Base-by-base conservation (phyloP, 78 protist genomes). In the Emiliania huxleyi region DNA sequence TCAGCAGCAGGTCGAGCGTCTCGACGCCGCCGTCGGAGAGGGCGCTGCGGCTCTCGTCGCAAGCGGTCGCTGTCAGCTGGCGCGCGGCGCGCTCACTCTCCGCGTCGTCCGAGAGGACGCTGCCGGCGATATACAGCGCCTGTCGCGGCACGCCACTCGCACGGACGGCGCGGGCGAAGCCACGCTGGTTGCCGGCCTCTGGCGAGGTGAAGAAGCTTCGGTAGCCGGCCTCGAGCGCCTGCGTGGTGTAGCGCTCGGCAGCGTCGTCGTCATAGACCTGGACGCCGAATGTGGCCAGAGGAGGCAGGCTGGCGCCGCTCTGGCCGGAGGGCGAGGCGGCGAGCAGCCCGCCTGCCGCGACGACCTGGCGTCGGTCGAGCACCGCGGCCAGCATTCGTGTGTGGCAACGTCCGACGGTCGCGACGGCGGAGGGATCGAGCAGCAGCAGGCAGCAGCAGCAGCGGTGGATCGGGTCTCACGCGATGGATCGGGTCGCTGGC, bases 121-220 rank as follows among this genome's bases (percentile, higher is more conserved):
- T 38, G 5, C 91, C 77, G 77, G 48, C 45, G 91, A 87, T 87
- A 79, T n/a, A 87, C 49, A 87, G 73, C 73, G 52, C 91, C 26
- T 42, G 22, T 25, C 91, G 91, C 4, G 91, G 91, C 35, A 87
- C 43, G 48, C 91, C 79, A 2, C 33, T 25, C 79, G 33, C 91
- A 0, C 29, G 23, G 37, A 87, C 23, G n/a, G 91, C 91, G 21
- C 43, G 38, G 43, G 44, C 44, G 29, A 45, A 46, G 1, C 91
- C 91, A 26, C 25, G 33, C 48, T 87, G 91, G 35, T 87, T 87
- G 52, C 77, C 79, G 8, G 91, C 91, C 42, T 37, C 48, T 4
- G 45, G 56, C 19, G 48, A 35, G 38, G 75, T 29, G 77, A 87
- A 87, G n/a, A 87, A 87, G 79, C 21, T 40, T 33, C 91, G 91